phyloP scores from a whole-genome alignment of 129 eudicot genomes.

The Scalesia atractyloides region DNA sequence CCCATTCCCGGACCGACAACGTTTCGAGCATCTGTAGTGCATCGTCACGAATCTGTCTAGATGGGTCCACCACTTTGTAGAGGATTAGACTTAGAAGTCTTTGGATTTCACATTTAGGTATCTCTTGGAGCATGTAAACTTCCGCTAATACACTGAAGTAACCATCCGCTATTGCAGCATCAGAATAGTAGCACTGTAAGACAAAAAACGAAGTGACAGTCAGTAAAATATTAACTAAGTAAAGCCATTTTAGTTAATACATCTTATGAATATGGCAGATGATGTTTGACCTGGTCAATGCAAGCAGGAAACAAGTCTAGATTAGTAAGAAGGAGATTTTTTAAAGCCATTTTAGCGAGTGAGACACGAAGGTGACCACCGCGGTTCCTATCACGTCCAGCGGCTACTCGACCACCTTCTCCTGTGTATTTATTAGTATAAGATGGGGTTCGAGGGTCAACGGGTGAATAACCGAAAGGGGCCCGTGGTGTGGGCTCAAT shows the following conservation, averaged over 20 bases:
- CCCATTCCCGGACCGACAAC: slow-evolving; percentile 93
- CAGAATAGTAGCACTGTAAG: slow-evolving; percentile 89
- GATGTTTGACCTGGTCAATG: slow-evolving; percentile 87
- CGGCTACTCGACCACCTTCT: slow-evolving; percentile 79
- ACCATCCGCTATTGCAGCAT: slow-evolving; percentile 98
- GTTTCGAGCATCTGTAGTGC: slow-evolving; percentile 99
- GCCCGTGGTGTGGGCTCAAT: slow-evolving; percentile 96
- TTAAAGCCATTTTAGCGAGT: slow-evolving; percentile 92
- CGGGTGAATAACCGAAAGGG: slow-evolving; percentile 96
- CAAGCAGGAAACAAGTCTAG: slow-evolving; percentile 98
- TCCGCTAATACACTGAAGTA: slow-evolving; percentile 98
- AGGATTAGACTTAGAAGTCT: slow-evolving; percentile 88
- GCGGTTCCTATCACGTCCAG: slow-evolving; percentile 86
- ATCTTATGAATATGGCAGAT: not conserved
- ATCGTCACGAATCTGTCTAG: slow-evolving; percentile 97
- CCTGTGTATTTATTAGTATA: slow-evolving; percentile 70
- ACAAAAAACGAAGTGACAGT: slow-evolving; percentile 5
- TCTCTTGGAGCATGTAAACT: slow-evolving; percentile 99
- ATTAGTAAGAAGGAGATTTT: slow-evolving; percentile 95
- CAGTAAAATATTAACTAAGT: slow-evolving; percentile 13
- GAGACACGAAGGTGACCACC: slow-evolving; percentile 95
- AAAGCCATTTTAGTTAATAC: not conserved
- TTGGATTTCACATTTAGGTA: slow-evolving; percentile 97
- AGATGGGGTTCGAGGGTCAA: slow-evolving; percentile 99
- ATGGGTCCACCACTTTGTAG: slow-evolving; percentile 98